Conservation (phyloP, 2,329 filamentous ascomycete species). For the Calonectria leucothoes region DNA sequence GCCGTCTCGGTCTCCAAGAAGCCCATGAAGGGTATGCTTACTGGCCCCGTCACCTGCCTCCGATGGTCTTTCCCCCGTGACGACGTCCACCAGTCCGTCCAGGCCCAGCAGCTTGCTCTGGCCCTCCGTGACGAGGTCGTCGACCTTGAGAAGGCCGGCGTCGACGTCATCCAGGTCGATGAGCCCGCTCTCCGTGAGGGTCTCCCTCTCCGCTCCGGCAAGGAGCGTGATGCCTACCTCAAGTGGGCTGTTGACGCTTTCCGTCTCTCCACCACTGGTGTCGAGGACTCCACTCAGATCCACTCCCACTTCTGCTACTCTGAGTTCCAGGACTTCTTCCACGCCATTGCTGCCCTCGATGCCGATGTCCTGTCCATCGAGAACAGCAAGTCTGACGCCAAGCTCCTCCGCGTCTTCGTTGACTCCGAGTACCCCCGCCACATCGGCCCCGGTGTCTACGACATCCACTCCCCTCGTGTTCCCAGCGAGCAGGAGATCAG, state of each 20-base stretch:
- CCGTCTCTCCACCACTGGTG: slow-evolving; percentile 93
- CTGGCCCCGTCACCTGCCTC: slow-evolving; percentile 97
- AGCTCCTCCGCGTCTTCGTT: slow-evolving; percentile 98
- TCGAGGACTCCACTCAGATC: slow-evolving; percentile 96
- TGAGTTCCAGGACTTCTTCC: slow-evolving; percentile 99
- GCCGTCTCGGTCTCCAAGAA: slow-evolving; percentile 95
- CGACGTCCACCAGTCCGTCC: slow-evolving; percentile 98
- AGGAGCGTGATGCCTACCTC: slow-evolving; percentile 97
- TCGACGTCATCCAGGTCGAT: slow-evolving; percentile 99
- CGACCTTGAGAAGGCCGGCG: slow-evolving; percentile 95
- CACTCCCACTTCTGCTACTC: slow-evolving; percentile 99
- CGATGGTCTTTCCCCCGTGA: slow-evolving; percentile 99
- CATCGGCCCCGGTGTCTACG: slow-evolving; percentile 99
- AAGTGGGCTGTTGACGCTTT: slow-evolving; percentile 98
- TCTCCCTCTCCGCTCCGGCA: slow-evolving; percentile 93
- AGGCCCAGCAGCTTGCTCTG: slow-evolving; percentile 98
- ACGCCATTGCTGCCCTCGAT: slow-evolving; percentile 97
- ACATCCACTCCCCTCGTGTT: slow-evolving; percentile 99
- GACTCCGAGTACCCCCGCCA: slow-evolving; percentile 97
- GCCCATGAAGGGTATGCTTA: slow-evolving; percentile 99
- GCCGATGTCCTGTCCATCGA: slow-evolving; percentile 99
- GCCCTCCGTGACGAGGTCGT: slow-evolving; percentile 98
- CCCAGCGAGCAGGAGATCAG: slow-evolving; percentile 98
- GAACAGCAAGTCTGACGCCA: slow-evolving; percentile 99
- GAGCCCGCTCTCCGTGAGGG: slow-evolving; percentile 99